Base-by-base conservation (phyloP, 2,329 filamentous ascomycete species). In the Lomentospora prolificans region DNA sequence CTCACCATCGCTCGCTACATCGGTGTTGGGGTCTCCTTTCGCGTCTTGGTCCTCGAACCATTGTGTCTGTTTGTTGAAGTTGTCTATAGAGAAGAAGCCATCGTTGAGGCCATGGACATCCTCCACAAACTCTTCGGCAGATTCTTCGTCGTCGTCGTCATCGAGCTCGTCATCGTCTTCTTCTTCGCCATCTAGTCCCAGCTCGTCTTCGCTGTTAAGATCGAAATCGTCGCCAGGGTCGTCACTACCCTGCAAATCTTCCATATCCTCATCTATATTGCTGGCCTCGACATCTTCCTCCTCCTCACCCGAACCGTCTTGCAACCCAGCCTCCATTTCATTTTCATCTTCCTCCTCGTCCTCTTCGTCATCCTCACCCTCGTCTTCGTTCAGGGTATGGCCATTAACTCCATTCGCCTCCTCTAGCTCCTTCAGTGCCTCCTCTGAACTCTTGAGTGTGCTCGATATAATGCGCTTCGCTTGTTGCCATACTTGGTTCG, bases 1-100 rank as follows among this genome's bases (percentile, higher is more conserved):
- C 61, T 95, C 90, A 51, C 95, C 89, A 54, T 95, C 90, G 67
- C 85, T 90, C 58, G 80, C 87, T 54, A 77, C 79, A 59, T 86
- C 87, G 56, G 86, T 86, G 62, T 87, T 85, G 36, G 82, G 82
- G 61, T 92, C 89, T 27, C 87, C 90, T 60, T 81, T 79, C 27
- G 81, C 80, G 67, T 97, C 92, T 68, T 90, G 87, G 60, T 89
- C 84, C 69, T 99, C 94, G 51, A 96, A 84, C 66, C 86, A 87
- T 64, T 95, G 89, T 2, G 90, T 89, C 66, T 95, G 89, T 67
- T 86, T 89, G 76, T 99, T 99, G 79, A 99, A 99, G 58, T 95
- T 85, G 64, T 97, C 91, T 64, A 99, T 92, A 14, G 90, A 95
- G 73, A 99, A 99, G 74, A 99, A 99, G 4, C 90, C 92, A 66